Evolutionary conservation across 78 protist species (phyloP), one percentile per base, ranked within the genome.

Genomic region (Polysphondylium violaceum): DNA sequence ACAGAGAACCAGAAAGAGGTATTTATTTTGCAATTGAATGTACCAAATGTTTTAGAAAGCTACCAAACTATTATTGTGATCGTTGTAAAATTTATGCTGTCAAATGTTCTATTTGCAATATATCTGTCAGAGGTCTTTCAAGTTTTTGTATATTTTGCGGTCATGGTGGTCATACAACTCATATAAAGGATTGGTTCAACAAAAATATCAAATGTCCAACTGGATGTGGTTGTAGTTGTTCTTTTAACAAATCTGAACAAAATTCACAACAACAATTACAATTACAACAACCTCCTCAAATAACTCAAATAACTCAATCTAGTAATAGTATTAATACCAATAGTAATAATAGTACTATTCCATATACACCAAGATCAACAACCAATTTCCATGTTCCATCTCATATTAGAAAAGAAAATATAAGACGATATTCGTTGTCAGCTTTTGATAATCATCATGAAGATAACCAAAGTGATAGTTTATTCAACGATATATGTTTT

Each of bases 161-260:
- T 2, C 95, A 93, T 65, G 95, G 95, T 16, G 95, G 95, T 25
- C 95, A 93, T 43, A 75, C 76, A 6, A 74, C 53, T 71, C 93
- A 86, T 36, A 53, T 93, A 67, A 67, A 40, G 38, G 29, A 31
- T 17, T 93, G 95, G 95, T 93, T 93, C 35, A 31, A 31, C 7
- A 58, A 58, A 60, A 71, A 75, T 16, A 19, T 44, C 9, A 56
- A 44, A 27, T 93, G 95, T 58, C 93, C 95, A 21, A 86, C 95
- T 40, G 95, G 93, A 21, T 93, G 95, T 40, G 88, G 78, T 17
- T 93, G 95, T 59, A 35, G 1, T 11, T 93, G 95, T 58, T 51
- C 64, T 19, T 65, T 65, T 40, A 65, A 65, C 40, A n/a, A 38
- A 65, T 51, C 73, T 8, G 40, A 38, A 38, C 73, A 65, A 65